phyloP scores from a whole-genome alignment of 2,329 filamentous ascomycete genomes.

The Beauveria brongniartii region DNA sequence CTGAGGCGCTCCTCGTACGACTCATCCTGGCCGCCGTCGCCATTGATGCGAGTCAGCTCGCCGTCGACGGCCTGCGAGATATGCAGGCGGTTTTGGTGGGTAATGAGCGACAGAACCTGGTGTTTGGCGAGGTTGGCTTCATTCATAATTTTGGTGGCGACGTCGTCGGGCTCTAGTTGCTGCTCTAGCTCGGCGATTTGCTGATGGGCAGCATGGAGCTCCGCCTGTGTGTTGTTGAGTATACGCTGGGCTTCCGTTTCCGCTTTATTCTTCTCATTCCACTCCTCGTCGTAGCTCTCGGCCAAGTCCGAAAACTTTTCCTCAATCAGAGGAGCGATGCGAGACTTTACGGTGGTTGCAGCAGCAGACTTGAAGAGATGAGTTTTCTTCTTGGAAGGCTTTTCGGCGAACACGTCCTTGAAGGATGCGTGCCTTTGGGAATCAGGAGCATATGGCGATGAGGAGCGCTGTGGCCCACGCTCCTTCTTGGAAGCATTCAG shows the following conservation, averaged over 20 bases:
- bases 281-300: slow-evolving; percentile 64
- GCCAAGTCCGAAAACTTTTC: slow-evolving; percentile 67
- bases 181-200: slow-evolving; percentile 51
- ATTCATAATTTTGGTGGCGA: slow-evolving; percentile 39
- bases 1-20: slow-evolving; percentile 47
- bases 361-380: slow-evolving; percentile 51
- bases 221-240: slow-evolving; percentile 58
- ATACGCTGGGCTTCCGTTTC: slow-evolving; percentile 60
- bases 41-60: slow-evolving; percentile 43
- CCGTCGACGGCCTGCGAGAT: slow-evolving; percentile 44
- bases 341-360: slow-evolving; percentile 60
- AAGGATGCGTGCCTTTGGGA: slow-evolving; percentile 49
- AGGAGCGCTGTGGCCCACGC: slow-evolving; percentile 64
- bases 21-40: slow-evolving; percentile 33
- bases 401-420: slow-evolving; percentile 39
- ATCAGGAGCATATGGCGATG: slow-evolving; percentile 59
- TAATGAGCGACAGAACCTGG: slow-evolving; percentile 40
- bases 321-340: slow-evolving; percentile 59
- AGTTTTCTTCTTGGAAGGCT: slow-evolving; percentile 32
- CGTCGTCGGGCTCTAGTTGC: slow-evolving; percentile 47
- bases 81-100: slow-evolving; percentile 44
- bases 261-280: slow-evolving; percentile 63
- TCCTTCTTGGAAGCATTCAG: slow-evolving; percentile 62
- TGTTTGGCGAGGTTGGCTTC: slow-evolving; percentile 44
- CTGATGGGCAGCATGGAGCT: slow-evolving; percentile 53